Evolutionary conservation across 2,329 filamentous ascomycete species (phyloP).

Genomic region (Calonectria naviculata): DNA sequence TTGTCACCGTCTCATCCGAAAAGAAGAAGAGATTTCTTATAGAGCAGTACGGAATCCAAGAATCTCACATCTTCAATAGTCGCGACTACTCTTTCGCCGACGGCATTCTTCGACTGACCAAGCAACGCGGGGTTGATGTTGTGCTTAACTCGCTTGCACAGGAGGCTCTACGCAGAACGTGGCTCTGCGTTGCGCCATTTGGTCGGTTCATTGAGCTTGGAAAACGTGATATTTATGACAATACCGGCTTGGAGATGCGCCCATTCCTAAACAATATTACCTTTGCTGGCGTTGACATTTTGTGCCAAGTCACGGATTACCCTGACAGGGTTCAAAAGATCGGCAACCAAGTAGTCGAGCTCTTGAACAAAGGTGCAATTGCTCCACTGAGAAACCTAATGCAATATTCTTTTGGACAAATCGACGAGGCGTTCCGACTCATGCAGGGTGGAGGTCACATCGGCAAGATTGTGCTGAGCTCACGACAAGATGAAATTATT

Average conservation of each 20-base stretch:
- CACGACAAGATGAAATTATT: neutral
- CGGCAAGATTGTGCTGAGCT: neutral
- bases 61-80: neutral
- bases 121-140: neutral
- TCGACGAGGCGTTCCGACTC: neutral
- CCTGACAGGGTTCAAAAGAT: neutral
- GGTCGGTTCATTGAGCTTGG: neutral
- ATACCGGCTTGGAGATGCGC: neutral
- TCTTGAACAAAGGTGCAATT: neutral
- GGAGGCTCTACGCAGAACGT: neutral
- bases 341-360: neutral
- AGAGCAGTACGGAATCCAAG: neutral
- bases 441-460: neutral
- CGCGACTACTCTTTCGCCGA: neutral
- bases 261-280: slow-evolving; percentile 36
- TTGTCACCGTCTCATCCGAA: neutral
- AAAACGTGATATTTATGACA: neutral
- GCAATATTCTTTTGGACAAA: neutral
- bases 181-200: neutral
- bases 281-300: slow-evolving; percentile 2
- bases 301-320: neutral
- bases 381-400: neutral
- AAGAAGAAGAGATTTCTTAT: neutral
- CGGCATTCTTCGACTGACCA: neutral
- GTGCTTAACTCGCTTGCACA: neutral